phyloP scores from a whole-genome alignment of 2,329 filamentous ascomycete genomes.

The Colletotrichum theobromicola region DNA sequence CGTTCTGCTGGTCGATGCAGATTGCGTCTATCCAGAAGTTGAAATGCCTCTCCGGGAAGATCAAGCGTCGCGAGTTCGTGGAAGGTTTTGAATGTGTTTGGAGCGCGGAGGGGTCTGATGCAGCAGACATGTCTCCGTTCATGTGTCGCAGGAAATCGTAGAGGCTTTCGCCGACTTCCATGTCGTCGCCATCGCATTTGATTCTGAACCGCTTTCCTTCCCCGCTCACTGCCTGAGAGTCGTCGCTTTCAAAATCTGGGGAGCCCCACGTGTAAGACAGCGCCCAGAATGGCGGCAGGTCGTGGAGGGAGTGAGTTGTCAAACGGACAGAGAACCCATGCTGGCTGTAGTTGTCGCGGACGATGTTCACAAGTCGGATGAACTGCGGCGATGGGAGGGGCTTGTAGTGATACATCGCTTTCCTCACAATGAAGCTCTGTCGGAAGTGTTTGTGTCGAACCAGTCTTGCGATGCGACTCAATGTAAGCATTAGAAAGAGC shows the following conservation, averaged over 20 bases:
- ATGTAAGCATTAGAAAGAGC: background rate
- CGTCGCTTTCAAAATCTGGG: background rate
- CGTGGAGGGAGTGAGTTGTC: background rate
- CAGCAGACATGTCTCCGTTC: background rate
- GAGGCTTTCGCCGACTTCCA: background rate
- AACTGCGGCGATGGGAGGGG: constrained; percentile 11
- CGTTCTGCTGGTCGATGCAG: constrained; percentile 23
- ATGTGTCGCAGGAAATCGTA: background rate
- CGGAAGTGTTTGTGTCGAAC: rapidly evolving
- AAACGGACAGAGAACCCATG: background rate
- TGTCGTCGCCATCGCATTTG: background rate
- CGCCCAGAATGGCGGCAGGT: background rate
- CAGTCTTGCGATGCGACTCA: background rate
- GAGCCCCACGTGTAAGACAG: constrained; percentile 6
- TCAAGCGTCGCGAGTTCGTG: background rate
- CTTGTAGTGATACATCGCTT: background rate
- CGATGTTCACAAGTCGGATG: background rate
- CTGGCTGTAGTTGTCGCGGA: background rate
- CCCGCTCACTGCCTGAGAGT: background rate
- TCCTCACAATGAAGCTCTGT: rapidly evolving
- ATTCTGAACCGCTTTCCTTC: background rate
- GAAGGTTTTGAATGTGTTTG: background rate
- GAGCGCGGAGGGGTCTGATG: no score
- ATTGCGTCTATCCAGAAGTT: constrained; percentile 26
- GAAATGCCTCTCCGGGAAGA: background rate